Percentiles rank a stretch among this genome's conserved stretches.
These are phyloP conservation scores for Thalassia testudinum DNA, from an alignment of 116 monocot species.

Conservation along the genomic window DNA sequence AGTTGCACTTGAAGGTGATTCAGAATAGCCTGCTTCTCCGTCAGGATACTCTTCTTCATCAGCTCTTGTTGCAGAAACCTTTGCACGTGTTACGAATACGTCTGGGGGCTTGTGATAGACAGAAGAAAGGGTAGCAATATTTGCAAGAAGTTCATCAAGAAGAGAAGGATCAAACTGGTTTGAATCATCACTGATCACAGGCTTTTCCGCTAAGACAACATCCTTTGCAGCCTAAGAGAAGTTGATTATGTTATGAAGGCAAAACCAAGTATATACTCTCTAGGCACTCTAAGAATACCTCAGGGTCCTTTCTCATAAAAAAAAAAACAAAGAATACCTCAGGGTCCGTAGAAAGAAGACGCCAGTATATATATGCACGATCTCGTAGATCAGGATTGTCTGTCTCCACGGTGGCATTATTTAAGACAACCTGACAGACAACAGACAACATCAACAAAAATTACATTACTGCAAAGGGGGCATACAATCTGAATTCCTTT, in stretches of 20 bases:
- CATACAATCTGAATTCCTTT: too few species aligned
- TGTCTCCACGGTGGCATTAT: conserved; percentile 98
- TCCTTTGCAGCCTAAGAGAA: conserved; percentile 84
- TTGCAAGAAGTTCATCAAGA: conserved; percentile 94
- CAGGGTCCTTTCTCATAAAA: too few species aligned
- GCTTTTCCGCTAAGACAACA: conserved; percentile 97
- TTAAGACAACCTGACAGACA: conserved; percentile 55
- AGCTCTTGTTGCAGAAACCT: conserved; percentile 32
- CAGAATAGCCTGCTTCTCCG: conserved; percentile 60
- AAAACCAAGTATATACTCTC: not conserved
- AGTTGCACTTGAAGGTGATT: conserved; percentile 54
- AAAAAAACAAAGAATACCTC: too few species aligned
- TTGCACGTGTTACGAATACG: conserved; percentile 77
- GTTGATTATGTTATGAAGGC: not conserved
- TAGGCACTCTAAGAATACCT: not conserved
- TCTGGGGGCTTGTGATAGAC: conserved; percentile 98
- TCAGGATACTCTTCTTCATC: conserved; percentile 89
- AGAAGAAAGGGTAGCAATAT: conserved; percentile 95
- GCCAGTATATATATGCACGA: conserved; percentile 98
- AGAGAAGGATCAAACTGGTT: conserved; percentile 83
- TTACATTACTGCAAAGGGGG: too few species aligned
- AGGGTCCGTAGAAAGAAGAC: conserved; percentile 99
- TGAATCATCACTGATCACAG: conserved; percentile 95
- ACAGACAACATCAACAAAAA: too few species aligned
- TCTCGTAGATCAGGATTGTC: conserved; percentile 97